Conservation (phyloP, 768 basidiomycete genomes). For the Hygrophorus russula region DNA sequence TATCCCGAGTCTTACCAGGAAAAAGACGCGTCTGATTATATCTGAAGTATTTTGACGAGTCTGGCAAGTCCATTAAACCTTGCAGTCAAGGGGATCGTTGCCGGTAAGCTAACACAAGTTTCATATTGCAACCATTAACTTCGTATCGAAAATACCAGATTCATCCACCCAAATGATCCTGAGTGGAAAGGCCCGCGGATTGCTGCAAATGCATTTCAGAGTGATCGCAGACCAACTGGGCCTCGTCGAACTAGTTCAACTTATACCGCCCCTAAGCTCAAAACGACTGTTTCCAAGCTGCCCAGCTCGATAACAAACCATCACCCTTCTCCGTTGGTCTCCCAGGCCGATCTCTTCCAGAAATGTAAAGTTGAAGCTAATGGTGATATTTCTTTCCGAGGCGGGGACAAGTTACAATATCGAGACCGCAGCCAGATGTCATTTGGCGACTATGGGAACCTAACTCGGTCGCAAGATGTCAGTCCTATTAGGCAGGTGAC, state of each 20-base stretch:
- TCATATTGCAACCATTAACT: not conserved
- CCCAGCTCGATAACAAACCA: slow-evolving; percentile 13
- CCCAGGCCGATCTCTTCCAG: slow-evolving; percentile 34
- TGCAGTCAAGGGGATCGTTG: slow-evolving; percentile 39
- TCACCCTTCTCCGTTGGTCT: slow-evolving; percentile 25
- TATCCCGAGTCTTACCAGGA: not conserved
- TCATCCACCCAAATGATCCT: slow-evolving; percentile 38
- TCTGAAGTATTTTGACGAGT: slow-evolving; percentile 35
- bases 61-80: slow-evolving; percentile 29
- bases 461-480: no score
- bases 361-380: slow-evolving; percentile 19
- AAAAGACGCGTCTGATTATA: not conserved
- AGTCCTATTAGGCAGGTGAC: not conserved
- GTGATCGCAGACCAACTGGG: not conserved
- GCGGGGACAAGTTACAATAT: not conserved
- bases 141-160: slow-evolving; percentile 17
- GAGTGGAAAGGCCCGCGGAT: slow-evolving; percentile 23
- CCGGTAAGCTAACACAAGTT: slow-evolving; percentile 25
- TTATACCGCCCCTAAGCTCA: not conserved
- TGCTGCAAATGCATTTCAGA: not conserved
- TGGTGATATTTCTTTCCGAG: slow-evolving; percentile 3
- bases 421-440: no score
- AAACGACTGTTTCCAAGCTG: slow-evolving; percentile 3
- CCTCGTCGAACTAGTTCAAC: not conserved
- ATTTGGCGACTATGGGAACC: no score